Conservation (phyloP, 129 eudicot genomes). For the Lonicera japonica region DNA sequence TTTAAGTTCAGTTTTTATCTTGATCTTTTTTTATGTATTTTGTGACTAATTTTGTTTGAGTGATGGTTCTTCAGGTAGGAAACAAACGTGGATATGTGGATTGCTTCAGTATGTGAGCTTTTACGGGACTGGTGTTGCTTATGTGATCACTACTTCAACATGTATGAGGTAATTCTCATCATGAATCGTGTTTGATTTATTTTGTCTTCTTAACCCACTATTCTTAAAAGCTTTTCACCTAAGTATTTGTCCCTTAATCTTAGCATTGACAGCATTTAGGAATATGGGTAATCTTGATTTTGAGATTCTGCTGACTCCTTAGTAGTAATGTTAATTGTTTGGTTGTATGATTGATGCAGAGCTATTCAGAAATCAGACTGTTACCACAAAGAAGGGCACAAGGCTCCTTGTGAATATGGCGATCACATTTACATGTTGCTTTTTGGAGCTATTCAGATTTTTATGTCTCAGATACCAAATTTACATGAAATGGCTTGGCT, state of each 20-base stretch:
- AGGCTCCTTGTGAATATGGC: slow-evolving; percentile 35
- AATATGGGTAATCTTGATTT: no score
- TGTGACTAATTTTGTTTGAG: neutral
- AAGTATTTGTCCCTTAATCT: neutral
- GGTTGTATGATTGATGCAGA: slow-evolving; percentile 24
- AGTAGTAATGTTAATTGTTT: neutral
- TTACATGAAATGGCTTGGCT: slow-evolving; percentile 66
- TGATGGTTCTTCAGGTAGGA: slow-evolving; percentile 32
- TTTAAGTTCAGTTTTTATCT: neutral
- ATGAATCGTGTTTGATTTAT: neutral
- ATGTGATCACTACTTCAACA: slow-evolving; percentile 59
- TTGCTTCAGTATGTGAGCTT: slow-evolving; percentile 55
- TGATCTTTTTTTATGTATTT: neutral
- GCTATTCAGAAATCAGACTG: slow-evolving; percentile 65
- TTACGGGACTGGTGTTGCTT: slow-evolving; percentile 72
- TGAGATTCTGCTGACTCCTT: neutral
- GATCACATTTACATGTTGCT: slow-evolving; percentile 41
- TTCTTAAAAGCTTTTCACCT: neutral
- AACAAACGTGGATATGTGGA: slow-evolving; percentile 47
- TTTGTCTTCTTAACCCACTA: neutral
- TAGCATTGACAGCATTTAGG: neutral
- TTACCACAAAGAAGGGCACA: slow-evolving; percentile 54
- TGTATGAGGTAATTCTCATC: slow-evolving; percentile 48
- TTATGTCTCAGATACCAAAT: slow-evolving; percentile 66
- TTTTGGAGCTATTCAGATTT: slow-evolving; percentile 56